phyloP scores from a whole-genome alignment of 352 stramenopile genomes.

The Phytopythium litorale region DNA sequence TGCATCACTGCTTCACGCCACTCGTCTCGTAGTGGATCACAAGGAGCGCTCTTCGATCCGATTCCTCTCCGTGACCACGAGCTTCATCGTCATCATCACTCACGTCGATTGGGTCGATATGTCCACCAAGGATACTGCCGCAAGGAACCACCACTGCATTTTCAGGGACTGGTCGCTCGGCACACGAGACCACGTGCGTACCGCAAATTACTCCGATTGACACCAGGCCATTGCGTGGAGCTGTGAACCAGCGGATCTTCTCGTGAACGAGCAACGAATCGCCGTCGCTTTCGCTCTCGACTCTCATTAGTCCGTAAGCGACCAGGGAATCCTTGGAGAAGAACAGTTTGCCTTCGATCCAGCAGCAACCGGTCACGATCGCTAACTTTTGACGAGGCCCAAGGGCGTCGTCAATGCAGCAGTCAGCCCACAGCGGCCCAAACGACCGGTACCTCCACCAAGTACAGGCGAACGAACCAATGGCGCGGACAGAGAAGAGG shows the following conservation, averaged over 20 bases:
- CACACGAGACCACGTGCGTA: neutral
- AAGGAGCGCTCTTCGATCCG: no score
- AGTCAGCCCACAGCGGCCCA: constrained; percentile 12
- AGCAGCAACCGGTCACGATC: constrained; percentile 13
- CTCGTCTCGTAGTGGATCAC: no score
- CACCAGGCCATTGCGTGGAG: neutral
- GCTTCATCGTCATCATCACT: no score
- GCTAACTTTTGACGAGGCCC: constrained; percentile 15
- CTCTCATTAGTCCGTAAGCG: neutral
- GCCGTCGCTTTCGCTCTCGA: neutral
- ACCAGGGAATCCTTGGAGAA: neutral
- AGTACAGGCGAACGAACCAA: constrained; percentile 1
- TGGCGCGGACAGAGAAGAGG: constrained; percentile 4
- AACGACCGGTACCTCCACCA: constrained; percentile 4
- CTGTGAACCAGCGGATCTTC: constrained; percentile 1
- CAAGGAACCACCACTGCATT: no score
- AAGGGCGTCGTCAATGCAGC: constrained; percentile 16
- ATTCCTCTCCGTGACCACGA: no score
- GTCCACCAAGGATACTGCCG: no score
- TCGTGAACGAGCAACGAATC: neutral
- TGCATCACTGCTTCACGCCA: no score
- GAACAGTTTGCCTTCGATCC: constrained; percentile 7
- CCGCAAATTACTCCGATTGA: neutral
- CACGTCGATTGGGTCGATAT: no score
- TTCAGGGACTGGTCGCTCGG: no score